Evolutionary conservation across 352 stramenopile species (phyloP), one percentile per base, ranked within the genome.

Genomic region (Phytophthora brassicae): DNA sequence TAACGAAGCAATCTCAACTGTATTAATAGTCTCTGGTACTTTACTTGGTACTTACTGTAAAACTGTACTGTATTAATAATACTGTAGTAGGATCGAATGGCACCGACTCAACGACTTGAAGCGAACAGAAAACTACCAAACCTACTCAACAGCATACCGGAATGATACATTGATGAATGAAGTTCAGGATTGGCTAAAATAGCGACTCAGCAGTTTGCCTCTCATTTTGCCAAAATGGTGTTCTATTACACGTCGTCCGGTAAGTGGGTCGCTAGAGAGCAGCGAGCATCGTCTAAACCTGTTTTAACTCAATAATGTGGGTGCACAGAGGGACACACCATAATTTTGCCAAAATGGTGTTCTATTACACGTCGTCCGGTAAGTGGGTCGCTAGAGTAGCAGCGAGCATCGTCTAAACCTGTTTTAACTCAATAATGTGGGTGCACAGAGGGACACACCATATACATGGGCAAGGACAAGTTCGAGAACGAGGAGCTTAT

Each of bases 401-500:
- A n/a, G n/a, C n/a, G n/a, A n/a, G n/a, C n/a, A n/a, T n/a, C 1
- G 1, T 24, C 24, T 8, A n/a, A 11, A 2, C 38, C 14, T 17
- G 8, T 14, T 44, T 44, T 2, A 4, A 19, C 35, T 14, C 2
- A 44, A 7, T 14, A 4, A 0, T 5, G 13, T 43, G 13, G n/a
- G 22, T 16, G 33, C 36, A 26, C 50, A 93, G 88, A 91, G 75
- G 86, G 96, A 12, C 90, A 94, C 59, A 95, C 77, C 31, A 95
- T 98, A 42, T 99, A 98, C 77, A 98, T 99, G 94, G 97, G 97
- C 57, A 97, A 94, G 59, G 97, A 99, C 84, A 99, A 99, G 79
- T 98, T 96, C 67, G 97, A 99, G 81, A 99, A 99, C 72, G 97
- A 99, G 84, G 89, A 98, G 65, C 81, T 99, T 46, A 99, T 99